These are phyloP conservation scores for Tolypocladium tropicale DNA, from an alignment of 2,329 filamentous ascomycete species.

Conservation along the genomic window DNA sequence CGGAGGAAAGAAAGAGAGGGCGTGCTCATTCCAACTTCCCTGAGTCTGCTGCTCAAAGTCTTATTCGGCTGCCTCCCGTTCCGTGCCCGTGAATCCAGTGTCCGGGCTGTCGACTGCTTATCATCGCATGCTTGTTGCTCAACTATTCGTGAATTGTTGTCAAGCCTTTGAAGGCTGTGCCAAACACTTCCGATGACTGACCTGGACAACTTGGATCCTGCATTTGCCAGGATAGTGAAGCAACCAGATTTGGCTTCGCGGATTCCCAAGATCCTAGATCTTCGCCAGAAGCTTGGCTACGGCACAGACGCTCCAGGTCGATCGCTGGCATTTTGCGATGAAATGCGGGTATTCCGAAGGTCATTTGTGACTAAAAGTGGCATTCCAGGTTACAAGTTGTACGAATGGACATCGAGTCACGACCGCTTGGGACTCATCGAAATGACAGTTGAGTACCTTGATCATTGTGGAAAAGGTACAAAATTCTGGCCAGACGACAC, in stretches of 20 bases:
- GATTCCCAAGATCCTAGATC: neutral
- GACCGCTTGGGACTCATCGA: neutral
- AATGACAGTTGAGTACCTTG: neutral
- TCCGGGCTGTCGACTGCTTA: neutral
- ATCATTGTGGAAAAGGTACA: neutral
- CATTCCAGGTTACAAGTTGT: neutral
- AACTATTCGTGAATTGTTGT: neutral
- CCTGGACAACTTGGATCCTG: neutral
- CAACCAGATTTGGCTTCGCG: neutral
- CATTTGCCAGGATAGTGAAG: neutral
- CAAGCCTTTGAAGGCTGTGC: too few species aligned
- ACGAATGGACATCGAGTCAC: neutral
- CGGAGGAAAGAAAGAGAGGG: too few species aligned
- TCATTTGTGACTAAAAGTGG: neutral
- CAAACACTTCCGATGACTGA: neutral
- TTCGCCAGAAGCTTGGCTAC: neutral
- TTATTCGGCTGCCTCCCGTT: too few species aligned
- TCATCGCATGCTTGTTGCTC: neutral
- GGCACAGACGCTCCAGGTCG: neutral
- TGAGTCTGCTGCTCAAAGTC: too few species aligned
- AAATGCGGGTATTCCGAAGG: neutral
- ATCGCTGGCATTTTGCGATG: neutral
- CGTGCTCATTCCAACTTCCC: too few species aligned
- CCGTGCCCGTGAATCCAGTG: neutral
- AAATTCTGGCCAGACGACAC: neutral